phyloP scores from a whole-genome alignment of 2,329 filamentous ascomycete genomes.

The Penicillium sp. region DNA sequence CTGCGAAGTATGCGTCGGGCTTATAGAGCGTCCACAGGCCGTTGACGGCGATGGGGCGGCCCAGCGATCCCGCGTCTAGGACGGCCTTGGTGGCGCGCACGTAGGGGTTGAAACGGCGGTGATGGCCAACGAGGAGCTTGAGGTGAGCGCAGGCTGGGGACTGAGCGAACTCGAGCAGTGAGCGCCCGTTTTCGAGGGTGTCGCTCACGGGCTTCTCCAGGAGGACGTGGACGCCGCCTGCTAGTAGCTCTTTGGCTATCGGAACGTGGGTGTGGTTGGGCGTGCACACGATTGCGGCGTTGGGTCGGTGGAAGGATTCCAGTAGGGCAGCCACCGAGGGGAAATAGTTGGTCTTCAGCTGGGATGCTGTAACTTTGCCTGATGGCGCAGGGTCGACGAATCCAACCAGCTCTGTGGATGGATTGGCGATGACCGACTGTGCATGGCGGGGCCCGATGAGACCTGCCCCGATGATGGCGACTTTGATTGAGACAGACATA shows the following conservation, averaged over 20 bases:
- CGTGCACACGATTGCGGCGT: slow-evolving; percentile 58
- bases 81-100: slow-evolving; percentile 50
- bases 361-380: slow-evolving; percentile 35
- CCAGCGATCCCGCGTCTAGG: slow-evolving; percentile 44
- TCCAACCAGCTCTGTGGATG: slow-evolving; percentile 41
- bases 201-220: slow-evolving; percentile 58
- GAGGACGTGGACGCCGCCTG: slow-evolving; percentile 52
- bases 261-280: slow-evolving; percentile 59
- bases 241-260: slow-evolving; percentile 50
- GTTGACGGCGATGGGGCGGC: slow-evolving; percentile 52
- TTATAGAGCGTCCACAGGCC: slow-evolving; percentile 57
- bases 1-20: slow-evolving; percentile 51
- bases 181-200: slow-evolving; percentile 25
- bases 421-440: slow-evolving; percentile 42
- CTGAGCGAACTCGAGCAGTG: slow-evolving; percentile 21
- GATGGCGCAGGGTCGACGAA: slow-evolving; percentile 49
- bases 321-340: slow-evolving; percentile 47
- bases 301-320: slow-evolving; percentile 39
- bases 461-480: slow-evolving; percentile 50
- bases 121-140: slow-evolving; percentile 57
- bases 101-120: slow-evolving; percentile 59
- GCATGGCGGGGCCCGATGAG: slow-evolving; percentile 53
- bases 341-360: slow-evolving; percentile 42
- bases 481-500: slow-evolving; percentile 31
- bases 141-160: slow-evolving; percentile 27